Base-by-base conservation (phyloP, 768 basidiomycete genomes). In the Punctularia strigosozonata region DNA sequence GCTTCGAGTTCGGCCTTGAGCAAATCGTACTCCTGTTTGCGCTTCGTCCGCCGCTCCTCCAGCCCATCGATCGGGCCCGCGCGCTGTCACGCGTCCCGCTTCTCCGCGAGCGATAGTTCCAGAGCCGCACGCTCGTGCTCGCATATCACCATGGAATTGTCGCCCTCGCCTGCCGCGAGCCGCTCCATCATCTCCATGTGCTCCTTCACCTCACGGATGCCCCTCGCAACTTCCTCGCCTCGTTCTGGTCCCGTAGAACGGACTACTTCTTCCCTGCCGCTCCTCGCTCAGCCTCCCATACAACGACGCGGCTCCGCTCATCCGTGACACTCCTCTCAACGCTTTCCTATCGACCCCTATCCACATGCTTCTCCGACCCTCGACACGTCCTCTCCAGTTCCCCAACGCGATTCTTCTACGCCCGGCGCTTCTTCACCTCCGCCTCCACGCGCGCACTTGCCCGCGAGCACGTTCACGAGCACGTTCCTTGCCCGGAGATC, bases 321-420 rank as follows among this genome's bases (percentile, higher is more conserved):
- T 85, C 83, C 68, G 94, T 91, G 28, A 92, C 60, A 45, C 87
- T 84, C 15, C 79, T 64, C 43, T 84, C 81, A 56, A 88, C 62
- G 49, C 80, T 85, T 50, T 86, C 85, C 47, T 84, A 77, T 28
- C 89, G 68, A 31, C 81, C 81, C 5, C 73, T 67, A 44, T 97
- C 92, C 21, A 92, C 83, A 52, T 92, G 84, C 52, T 92, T 88
- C 62, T 94, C 83, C 22, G 81, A 64, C 40, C 65, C 60, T 12
- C 75, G 68, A 37, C 78, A 77, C 43, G 73, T 63, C 45, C 64
- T 69, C 59, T 88, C 83, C 35, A 89, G 60, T 45, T 86, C 82
- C 38, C 66, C 64, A 3, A 86, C 78, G 46, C 82, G 83, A 62
- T 81, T 82, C 63, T 77, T 81, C 0, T 70, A 61, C 13, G 43